phyloP scores from a whole-genome alignment of 768 basidiomycete species.

The Hemileccinum impolitum region DNA sequence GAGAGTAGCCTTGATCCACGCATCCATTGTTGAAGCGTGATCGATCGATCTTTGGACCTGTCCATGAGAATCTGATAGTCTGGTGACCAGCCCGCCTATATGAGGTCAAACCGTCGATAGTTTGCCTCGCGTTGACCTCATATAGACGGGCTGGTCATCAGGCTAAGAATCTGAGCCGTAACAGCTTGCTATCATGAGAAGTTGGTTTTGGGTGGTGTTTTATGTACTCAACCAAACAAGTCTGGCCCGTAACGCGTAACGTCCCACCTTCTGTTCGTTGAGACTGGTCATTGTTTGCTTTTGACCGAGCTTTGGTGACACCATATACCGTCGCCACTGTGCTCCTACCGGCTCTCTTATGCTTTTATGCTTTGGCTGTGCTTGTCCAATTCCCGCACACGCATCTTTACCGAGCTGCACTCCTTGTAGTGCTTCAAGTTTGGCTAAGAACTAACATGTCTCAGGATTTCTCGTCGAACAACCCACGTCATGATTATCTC shows the following conservation, averaged over 20 bases:
- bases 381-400: conserved; percentile 50
- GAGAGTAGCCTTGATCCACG: conserved; percentile 1
- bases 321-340: conserved; percentile 32
- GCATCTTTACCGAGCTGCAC: conserved; percentile 38
- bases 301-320: conserved; percentile 18
- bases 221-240: no score
- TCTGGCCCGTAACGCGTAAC: no score
- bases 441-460: conserved; percentile 36
- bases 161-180: no score
- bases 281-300: no score
- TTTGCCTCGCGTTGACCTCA: no score
- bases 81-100: no score
- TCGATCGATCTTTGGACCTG: neutral
- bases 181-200: no score
- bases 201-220: no score
- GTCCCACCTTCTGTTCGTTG: no score
- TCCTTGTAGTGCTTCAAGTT: conserved; percentile 47
- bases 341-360: conserved; percentile 40
- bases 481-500: conserved; percentile 9
- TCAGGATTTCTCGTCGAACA: conserved; percentile 24
- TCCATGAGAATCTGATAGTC: no score
- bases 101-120: no score
- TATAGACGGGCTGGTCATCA: no score
- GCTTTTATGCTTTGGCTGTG: conserved; percentile 51
- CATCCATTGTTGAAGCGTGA: conserved; percentile 1